Evolutionary conservation across 768 basidiomycete genomes (phyloP), one percentile per base, ranked within the genome.

Genomic region (Russula virescens): DNA sequence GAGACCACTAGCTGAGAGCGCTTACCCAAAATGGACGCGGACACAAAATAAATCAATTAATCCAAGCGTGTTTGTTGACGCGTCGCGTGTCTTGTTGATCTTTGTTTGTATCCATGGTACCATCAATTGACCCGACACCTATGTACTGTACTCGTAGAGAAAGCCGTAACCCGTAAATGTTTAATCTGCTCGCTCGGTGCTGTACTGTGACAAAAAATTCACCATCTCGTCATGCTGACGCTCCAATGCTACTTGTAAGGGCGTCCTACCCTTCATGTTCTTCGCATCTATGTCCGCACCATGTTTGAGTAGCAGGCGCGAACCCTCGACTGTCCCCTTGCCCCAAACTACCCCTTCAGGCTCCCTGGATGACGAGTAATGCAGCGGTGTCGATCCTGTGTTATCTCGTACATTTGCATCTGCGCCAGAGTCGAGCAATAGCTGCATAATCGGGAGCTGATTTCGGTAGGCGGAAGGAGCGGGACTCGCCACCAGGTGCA

Each of bases 21-120:
- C 46, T 19, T 40, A 38, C 38, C 38, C 38, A 11, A 38, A 25
- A 58, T 1, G 21, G 55, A 51, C 61, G 25, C 47, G 35, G 35
- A 18, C 55, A 46, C 26, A 53, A 43, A 43, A 11, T 34, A 5
- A 74, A 73, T 70, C 66, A 13, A 73, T 73, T 71, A 68, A 70
- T 70, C 70, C 75, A 75, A 76, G 73, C 75, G 75, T 72, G 75
- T 66, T 59, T 57, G 68, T 77, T 76, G 71, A 77, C 75, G 75
- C 75, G 75, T 76, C 74, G 75, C 75, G 76, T 72, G 69, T 28
- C 62, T 47, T 74, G 61, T 75, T 76, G 75, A 68, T 26, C 46
- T 4, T 34, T 34, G 42, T 69, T 75, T 73, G 46, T 25, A 38
- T 43, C 42, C 9, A 43, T 43, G n/a, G n/a, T n/a, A n/a, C n/a